Percentiles rank a stretch among this genome's conserved stretches.
Evolutionary conservation across 2,329 filamentous ascomycete genomes (phyloP).

Genomic region (Blumeria graminis): DNA sequence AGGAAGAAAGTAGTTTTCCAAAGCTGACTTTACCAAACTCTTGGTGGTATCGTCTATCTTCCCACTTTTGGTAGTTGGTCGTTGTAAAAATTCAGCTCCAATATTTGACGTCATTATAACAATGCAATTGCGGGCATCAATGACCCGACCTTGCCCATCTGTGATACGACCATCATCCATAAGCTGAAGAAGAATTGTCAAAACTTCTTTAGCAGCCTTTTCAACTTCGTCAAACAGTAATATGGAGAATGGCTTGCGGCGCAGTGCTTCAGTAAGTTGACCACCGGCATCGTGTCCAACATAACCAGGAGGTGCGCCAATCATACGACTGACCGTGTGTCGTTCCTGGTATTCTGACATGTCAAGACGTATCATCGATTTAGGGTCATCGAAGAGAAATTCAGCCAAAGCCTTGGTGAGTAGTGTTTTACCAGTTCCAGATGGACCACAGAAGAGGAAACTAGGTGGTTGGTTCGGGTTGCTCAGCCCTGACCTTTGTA

Average conservation of each 20-base stretch:
- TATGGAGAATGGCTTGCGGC: slow-evolving; percentile 90
- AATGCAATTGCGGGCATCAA: slow-evolving; percentile 94
- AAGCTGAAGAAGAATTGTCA: slow-evolving; percentile 93
- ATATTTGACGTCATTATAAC: slow-evolving; percentile 98
- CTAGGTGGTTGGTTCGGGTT: slow-evolving; percentile 95
- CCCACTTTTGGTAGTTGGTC: slow-evolving; percentile 49
- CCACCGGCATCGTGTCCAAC: slow-evolving; percentile 91
- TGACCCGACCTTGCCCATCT: slow-evolving; percentile 81
- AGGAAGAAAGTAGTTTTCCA: slow-evolving; percentile 90
- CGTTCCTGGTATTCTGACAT: slow-evolving; percentile 99
- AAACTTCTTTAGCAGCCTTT: slow-evolving; percentile 91
- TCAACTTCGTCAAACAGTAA: slow-evolving; percentile 95
- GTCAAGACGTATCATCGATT: slow-evolving; percentile 96
- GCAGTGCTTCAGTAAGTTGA: slow-evolving; percentile 82
- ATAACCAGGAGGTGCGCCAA: slow-evolving; percentile 88
- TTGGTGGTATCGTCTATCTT: slow-evolving; percentile 64
- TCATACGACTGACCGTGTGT: slow-evolving; percentile 88
- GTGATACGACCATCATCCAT: slow-evolving; percentile 99
- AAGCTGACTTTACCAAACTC: slow-evolving; percentile 72
- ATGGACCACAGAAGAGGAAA: slow-evolving; percentile 97
- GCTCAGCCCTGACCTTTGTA: slow-evolving; percentile 78
- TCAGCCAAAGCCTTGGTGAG: slow-evolving; percentile 92
- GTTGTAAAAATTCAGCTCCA: slow-evolving; percentile 77
- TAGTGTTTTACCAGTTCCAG: slow-evolving; percentile 91
- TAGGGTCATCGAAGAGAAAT: slow-evolving; percentile 91